These are phyloP conservation scores for Pleomassaria siparia DNA, from an alignment of 2,329 filamentous ascomycete genomes.

Conservation along the genomic window DNA sequence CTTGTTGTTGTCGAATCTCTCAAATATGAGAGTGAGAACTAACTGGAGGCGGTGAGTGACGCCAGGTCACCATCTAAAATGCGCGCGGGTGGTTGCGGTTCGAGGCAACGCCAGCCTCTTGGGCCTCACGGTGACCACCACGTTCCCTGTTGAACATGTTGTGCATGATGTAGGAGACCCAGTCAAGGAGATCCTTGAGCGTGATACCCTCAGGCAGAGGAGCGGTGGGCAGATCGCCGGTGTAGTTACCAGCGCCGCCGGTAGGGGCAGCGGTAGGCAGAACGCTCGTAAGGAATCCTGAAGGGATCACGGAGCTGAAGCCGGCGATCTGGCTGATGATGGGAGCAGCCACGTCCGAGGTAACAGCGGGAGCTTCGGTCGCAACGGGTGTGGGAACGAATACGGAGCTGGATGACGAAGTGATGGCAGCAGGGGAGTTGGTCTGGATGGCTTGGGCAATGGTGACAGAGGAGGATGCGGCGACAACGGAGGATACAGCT, in stretches of 20 bases:
- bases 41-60: no score
- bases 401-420: neutral
- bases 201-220: conserved; percentile 16
- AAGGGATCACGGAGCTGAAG: conserved; percentile 5
- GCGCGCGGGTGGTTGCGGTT: conserved; percentile 14
- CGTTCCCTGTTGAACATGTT: conserved; percentile 6
- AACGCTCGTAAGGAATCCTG: conserved; percentile 7
- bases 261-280: conserved; percentile 11
- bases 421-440: neutral
- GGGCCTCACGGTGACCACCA: no score
- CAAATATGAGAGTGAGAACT: no score
- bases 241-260: conserved; percentile 6
- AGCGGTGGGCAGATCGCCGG: conserved; percentile 8
- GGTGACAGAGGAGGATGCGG: conserved; percentile 9
- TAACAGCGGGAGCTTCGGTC: neutral
- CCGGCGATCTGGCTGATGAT: conserved; percentile 8
- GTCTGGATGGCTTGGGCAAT: neutral
- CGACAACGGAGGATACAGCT: conserved; percentile 1
- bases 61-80: neutral
- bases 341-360: conserved; percentile 5
- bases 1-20: no score
- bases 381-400: neutral
- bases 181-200: conserved; percentile 19
- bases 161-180: conserved; percentile 17
- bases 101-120: neutral